Percentiles rank a stretch among this genome's conserved stretches.
Evolutionary conservation across 139 green algal species (phyloP).

Genomic region (Raphidocelis subcapitata): DNA sequence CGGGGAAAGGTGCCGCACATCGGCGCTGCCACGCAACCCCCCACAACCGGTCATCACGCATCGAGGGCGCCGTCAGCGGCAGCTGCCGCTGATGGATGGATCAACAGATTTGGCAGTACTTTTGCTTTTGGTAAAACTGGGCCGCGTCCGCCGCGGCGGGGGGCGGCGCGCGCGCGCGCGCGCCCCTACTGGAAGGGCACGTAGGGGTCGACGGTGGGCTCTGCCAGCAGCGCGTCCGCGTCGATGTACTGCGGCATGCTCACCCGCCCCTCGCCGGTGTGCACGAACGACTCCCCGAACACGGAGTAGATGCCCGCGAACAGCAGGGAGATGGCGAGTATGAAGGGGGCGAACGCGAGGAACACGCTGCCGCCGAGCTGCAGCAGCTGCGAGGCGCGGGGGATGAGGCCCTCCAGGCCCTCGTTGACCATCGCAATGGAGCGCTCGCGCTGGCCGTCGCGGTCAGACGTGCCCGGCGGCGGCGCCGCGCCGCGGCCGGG

Average conservation of each 20-base stretch:
- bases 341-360: constrained; percentile 78
- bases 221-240: constrained; percentile 58
- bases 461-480: constrained; percentile 1
- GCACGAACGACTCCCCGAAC: constrained; percentile 20
- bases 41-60: no score
- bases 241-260: constrained; percentile 54
- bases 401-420: constrained; percentile 72
- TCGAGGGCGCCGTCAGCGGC: no score
- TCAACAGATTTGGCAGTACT: no score
- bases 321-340: constrained; percentile 46
- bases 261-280: constrained; percentile 25
- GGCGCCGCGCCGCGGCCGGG: no score
- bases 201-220: constrained; percentile 73
- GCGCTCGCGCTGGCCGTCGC: constrained; percentile 33
- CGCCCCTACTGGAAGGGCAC: constrained; percentile 45
- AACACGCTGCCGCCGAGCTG: constrained; percentile 72
- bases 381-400: constrained; percentile 56
- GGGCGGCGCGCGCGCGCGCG: no score
- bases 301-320: constrained; percentile 56
- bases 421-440: constrained; percentile 54
- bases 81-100: no score
- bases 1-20: no score
- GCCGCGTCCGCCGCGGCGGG: no score
- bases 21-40: no score
- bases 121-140: no score